phyloP scores from a whole-genome alignment of 2,329 filamentous ascomycete species.

The Pseudogymnoascus sp. region DNA sequence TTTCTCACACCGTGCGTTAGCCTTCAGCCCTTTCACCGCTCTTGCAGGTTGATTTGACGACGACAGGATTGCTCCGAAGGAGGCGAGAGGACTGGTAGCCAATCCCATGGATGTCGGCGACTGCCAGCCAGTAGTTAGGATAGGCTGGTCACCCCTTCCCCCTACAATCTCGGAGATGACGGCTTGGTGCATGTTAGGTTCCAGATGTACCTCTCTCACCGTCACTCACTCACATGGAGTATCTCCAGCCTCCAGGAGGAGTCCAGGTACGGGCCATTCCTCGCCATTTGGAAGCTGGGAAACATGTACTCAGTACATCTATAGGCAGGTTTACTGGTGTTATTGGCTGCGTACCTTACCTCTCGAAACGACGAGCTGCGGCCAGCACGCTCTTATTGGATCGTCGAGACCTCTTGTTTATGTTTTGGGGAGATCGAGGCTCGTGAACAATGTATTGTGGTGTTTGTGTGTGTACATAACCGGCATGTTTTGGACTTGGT shows the following conservation, averaged over 20 bases:
- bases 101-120: not conserved
- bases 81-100: slow-evolving; percentile 1
- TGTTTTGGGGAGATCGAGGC: not conserved
- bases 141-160: not conserved
- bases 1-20: slow-evolving; percentile 1
- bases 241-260: not conserved
- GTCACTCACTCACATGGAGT: slow-evolving; percentile 1
- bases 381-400: not conserved
- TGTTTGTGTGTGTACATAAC: not conserved
- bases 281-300: not conserved
- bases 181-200: slow-evolving; percentile 3
- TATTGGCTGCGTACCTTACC: slow-evolving; percentile 7
- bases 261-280: not conserved
- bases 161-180: not conserved
- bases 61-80: not conserved
- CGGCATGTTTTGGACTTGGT: not conserved
- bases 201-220: not conserved
- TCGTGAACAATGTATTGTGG: not conserved
- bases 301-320: not conserved
- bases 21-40: slow-evolving; percentile 5
- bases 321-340: not conserved
- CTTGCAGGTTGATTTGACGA: not conserved
- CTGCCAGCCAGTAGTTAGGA: not conserved
- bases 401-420: not conserved
- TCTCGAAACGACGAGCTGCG: not conserved